Evolutionary conservation across 768 basidiomycete genomes (phyloP).

Genomic region (Brasilioporus rufonigricans): DNA sequence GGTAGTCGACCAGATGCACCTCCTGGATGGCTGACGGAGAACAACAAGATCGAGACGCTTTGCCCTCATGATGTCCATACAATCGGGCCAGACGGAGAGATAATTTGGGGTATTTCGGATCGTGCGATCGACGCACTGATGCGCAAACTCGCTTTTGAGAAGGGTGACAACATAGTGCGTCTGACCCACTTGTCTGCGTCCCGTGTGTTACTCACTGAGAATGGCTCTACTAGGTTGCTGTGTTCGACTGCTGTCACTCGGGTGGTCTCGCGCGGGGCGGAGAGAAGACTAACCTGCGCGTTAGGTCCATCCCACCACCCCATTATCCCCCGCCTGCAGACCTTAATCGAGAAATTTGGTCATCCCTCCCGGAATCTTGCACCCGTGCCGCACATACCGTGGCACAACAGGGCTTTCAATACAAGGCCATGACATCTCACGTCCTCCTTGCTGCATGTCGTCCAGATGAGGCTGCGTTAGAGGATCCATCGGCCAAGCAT

Average conservation of each 20-base stretch:
- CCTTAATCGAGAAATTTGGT: slow-evolving; percentile 10
- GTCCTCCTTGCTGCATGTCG: slow-evolving; percentile 23
- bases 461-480: slow-evolving; percentile 11
- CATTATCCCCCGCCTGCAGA: slow-evolving; percentile 13
- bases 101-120: slow-evolving; percentile 15
- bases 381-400: slow-evolving; percentile 8
- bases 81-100: not conserved
- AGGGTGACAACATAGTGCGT: slow-evolving; percentile 20
- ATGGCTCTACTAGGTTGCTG: slow-evolving; percentile 3
- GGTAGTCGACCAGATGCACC: slow-evolving; percentile 10
- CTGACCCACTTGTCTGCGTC: not conserved
- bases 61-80: slow-evolving; percentile 13
- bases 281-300: not conserved
- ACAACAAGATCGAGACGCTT: slow-evolving; percentile 12
- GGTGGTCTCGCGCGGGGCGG: slow-evolving; percentile 16
- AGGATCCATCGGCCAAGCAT: slow-evolving; percentile 5
- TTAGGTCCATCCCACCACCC: slow-evolving; percentile 10
- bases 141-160: slow-evolving; percentile 15
- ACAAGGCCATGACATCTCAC: slow-evolving; percentile 19
- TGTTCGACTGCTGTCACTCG: slow-evolving; percentile 23
- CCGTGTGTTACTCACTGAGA: not conserved
- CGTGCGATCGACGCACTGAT: slow-evolving; percentile 12
- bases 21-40: slow-evolving; percentile 18
- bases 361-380: not conserved
- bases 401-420: slow-evolving; percentile 10